Percentiles rank a stretch among this genome's conserved stretches.
Conservation (phyloP, 768 basidiomycete species). For the Crepidotus variabilis region DNA sequence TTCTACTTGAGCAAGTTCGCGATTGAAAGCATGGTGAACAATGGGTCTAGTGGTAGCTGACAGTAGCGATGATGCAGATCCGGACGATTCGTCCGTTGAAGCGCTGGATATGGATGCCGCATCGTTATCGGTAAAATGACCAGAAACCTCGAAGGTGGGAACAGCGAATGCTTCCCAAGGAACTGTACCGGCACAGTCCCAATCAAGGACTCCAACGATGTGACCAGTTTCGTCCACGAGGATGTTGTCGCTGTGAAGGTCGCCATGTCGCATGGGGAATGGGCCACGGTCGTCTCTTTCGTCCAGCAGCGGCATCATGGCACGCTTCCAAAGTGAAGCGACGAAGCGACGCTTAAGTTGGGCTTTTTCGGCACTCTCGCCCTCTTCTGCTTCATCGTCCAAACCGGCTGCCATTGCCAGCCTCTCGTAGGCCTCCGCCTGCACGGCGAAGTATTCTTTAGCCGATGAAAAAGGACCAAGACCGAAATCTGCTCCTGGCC, state of each 20-base stretch:
- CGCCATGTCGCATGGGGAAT: conserved; percentile 39
- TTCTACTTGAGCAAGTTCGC: conserved; percentile 25
- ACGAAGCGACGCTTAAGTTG: conserved; percentile 34
- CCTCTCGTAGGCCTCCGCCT: conserved; percentile 37
- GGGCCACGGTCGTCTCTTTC: conserved; percentile 34
- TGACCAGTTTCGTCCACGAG: conserved; percentile 36
- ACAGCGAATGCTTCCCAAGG: conserved; percentile 42
- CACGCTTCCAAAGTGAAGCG: conserved; percentile 34
- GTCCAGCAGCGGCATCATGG: conserved; percentile 38
- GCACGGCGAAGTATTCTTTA: conserved; percentile 34
- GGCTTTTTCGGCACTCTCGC: conserved; percentile 17
- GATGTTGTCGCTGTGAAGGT: conserved; percentile 39
- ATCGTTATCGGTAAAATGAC: conserved; percentile 29
- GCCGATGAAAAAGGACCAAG: conserved; percentile 37
- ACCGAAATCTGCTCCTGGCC: conserved; percentile 39
- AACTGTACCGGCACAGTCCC: conserved; percentile 40
- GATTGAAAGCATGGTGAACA: conserved; percentile 28
- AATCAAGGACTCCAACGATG: conserved; percentile 38
- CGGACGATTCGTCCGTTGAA: conserved; percentile 16
- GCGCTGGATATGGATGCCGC: conserved; percentile 13
- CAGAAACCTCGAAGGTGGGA: conserved; percentile 38
- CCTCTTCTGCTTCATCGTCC: conserved; percentile 22
- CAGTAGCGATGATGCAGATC: conserved; percentile 5
- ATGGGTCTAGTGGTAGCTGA: conserved; percentile 20
- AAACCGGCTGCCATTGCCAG: conserved; percentile 31